Evolutionary conservation across 208 protist genomes (phyloP).

Genomic region (Acanthamoeba healyi): DNA sequence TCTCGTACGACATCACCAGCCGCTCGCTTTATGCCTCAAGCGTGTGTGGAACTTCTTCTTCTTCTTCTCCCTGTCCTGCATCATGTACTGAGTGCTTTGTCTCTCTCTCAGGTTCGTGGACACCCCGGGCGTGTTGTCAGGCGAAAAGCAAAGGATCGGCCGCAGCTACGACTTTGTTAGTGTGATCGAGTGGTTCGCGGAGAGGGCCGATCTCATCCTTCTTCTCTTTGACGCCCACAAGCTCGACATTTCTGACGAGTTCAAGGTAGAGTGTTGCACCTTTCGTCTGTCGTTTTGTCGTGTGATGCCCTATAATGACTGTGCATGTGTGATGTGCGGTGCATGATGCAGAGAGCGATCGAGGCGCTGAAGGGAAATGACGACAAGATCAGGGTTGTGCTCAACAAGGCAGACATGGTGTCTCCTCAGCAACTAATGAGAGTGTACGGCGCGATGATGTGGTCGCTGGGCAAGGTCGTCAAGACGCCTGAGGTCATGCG

Average conservation of each 20-base stretch:
- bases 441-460: constrained; percentile 98
- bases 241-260: constrained; percentile 94
- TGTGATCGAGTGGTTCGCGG: constrained; percentile 78
- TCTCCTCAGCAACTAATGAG: constrained; percentile 96
- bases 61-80: not conserved
- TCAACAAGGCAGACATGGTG: constrained; percentile 98
- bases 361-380: constrained; percentile 91
- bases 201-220: constrained; percentile 95
- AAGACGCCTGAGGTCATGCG: constrained; percentile 96
- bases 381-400: constrained; percentile 96
- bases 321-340: not conserved
- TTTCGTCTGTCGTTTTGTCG: too few species aligned
- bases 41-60: too few species aligned
- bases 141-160: constrained; percentile 93
- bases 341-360: constrained; percentile 78
- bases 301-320: too few species aligned
- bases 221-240: constrained; percentile 98
- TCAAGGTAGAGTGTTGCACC: constrained; percentile 70
- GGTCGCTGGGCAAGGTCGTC: constrained; percentile 96
- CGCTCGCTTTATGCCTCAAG: not conserved
- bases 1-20: constrained; percentile 84
- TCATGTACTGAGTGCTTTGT: not conserved
- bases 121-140: constrained; percentile 96
- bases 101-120: constrained; percentile 92
- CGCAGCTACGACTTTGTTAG: constrained; percentile 88